Evolutionary conservation across 208 protist genomes (phyloP), one percentile per base, ranked within the genome.

Genomic region (Zelonia costaricensis): DNA sequence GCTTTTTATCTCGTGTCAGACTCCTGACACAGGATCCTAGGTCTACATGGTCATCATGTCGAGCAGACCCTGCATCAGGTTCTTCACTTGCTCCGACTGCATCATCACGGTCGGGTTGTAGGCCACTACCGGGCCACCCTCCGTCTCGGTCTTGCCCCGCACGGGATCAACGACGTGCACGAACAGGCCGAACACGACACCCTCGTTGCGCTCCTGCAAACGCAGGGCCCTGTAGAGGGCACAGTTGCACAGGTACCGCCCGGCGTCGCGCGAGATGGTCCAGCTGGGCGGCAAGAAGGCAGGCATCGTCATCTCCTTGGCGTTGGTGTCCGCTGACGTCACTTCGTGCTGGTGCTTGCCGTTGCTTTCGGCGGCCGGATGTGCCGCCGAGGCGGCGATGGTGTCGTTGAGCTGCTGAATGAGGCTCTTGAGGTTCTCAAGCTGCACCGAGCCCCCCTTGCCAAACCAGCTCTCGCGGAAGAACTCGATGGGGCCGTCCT

Each of bases 241-340:
- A 43, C 69, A 91, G 65, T 93, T 91, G 64, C 83, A 93, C 38
- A 89, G 56, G 55, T 91, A 91, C 12, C 81, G 75, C 1, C 84
- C 87, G 4, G 84, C 87, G 39, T 89, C 56, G 42, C 53, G 57
- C 10, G 84, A 91, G 15, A 89, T 67, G 13, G 67, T 49, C 80
- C 78, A 89, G 39, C 31, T 36, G 8, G 83, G 79, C 1, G 36
- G 16, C 56, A 73, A 64, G 18, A 74, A 78, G 2, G 7, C 22
- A 8, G 76, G 76, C 76, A 78, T 78, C 56, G 60, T 40, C 61
- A 74, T 66, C 35, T 39, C 69, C 10, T 45, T 49, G 3, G 52
- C 22, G 18, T 62, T 57, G 9, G 38, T 36, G 13, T 44, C 59
- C 18, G 44, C 57, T 0, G 33, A 6, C 6, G 22, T 64, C 12